Base-by-base conservation (phyloP, 352 stramenopile species). In the Phytophthora pini region DNA sequence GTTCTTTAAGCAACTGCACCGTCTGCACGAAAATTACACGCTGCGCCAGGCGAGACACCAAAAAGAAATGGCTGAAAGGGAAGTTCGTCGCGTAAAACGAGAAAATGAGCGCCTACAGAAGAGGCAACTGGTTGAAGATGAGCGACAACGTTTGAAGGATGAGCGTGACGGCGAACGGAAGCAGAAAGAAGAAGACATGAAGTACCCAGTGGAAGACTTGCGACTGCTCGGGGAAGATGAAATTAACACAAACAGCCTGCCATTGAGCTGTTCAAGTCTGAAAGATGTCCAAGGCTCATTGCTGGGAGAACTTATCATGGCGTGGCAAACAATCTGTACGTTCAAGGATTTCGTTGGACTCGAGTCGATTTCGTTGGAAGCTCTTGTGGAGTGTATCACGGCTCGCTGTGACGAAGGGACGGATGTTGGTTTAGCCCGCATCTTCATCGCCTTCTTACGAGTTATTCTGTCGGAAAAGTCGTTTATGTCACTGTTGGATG, bases 1-100 rank as follows among this genome's bases (percentile, higher is more conserved):
- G 82, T 95, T 95, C 56, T 93, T 95, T 62, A 90, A 87, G 60
- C 84, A 95, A 44, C 67, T 95, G 15, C 80, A 93, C 40, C 81
- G 87, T 24, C 57, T 93, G 57, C 73, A 86, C 57, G 80, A 93
- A 53, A 89, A 75, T 26, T 85, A 88, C 34, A 78, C 72, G 27
- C 59, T 84, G 29, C 82, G 87, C 48, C 75, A 82, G 68, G 78
- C 77, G 29, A 79, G 82, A 27, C 73, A 79, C 31, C 63, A 85
- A 45, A 85, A 84, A 31, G 80, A 92, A 43, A 70, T 87, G 27
- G 79, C 74, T 1, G 76, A 91, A 7, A 70, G 80, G 34, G 87
- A 94, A 64, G 70, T 79, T 24, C 80, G 85, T n/a, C 77, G 82
- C 1, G 70, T 63, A 20, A 84, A 84, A 41, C 70, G 79, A 34